Evolutionary conservation across 805 yeast species (phyloP), one percentile per base, ranked within the genome.

Genomic region (Candida morakotiae): DNA sequence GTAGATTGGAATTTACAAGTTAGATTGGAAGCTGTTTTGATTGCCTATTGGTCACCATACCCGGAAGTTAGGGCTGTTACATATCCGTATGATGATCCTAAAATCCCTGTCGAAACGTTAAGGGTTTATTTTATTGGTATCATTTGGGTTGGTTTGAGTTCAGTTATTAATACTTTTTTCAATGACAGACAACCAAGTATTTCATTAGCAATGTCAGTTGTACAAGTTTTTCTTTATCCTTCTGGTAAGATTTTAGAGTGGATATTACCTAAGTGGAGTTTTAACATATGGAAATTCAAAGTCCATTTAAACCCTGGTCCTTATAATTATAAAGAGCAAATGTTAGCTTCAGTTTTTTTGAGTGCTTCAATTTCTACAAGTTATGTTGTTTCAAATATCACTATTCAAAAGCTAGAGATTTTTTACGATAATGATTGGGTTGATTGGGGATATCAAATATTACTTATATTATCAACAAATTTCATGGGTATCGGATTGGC

Each of bases 291-390:
- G 47, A 45, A 37, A 38, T 50, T 11, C 58, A 51, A 43, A 58
- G 61, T 45, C 38, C 37, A 38, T 20, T 55, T 77, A 31, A 47
- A 47, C 25, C 52, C 52, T 9, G 83, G 85, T 9, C 81, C 82
- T 9, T 81, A 83, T 81, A 60, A 67, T 19, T 64, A 55, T 44
- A 80, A 80, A 51, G 86, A 80, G 48, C 87, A 81, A 53, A 77
- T 79, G 80, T 66, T 81, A 40, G 64, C 81, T 1, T 75, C 86
- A 5, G 48, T 69, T 23, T 62, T 49, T 44, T 48, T 40, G 56
- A 40, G 86, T 9, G 58, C 69, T 28, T 42, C 55, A 28, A 52
- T 56, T 37, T 41, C 32, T 14, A 28, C 41, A 5, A 31, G 40
- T 20, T 49, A 51, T 40, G 73, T 68, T 47, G 35, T 45, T 42